Percentiles rank a stretch among this genome's conserved stretches.
Conservation (phyloP, 805 yeast species). For the Teunomyces funiuensis region DNA sequence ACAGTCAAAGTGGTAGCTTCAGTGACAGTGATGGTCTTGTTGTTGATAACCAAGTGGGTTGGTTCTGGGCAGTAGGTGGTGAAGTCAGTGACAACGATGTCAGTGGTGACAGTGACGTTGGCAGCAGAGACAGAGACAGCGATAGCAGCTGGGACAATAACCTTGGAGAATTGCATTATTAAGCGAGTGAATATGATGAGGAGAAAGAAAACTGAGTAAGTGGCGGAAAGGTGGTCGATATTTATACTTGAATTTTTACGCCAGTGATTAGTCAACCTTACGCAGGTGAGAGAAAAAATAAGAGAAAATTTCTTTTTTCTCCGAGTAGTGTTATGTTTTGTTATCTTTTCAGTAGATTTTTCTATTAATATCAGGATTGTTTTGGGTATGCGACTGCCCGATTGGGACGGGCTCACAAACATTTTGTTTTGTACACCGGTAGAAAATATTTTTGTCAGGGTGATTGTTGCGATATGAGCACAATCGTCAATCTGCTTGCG, state of each 20-base stretch:
- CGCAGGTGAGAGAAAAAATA: background rate
- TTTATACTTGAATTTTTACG: constrained; percentile 7
- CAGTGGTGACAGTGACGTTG: constrained; percentile 51
- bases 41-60: constrained; percentile 64
- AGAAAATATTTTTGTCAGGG: constrained; percentile 1
- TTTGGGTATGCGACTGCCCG: background rate
- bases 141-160: constrained; percentile 39
- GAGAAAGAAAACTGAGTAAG: background rate
- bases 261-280: background rate
- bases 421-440: background rate
- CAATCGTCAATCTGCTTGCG: background rate
- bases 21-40: constrained; percentile 71
- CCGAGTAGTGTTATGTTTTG: background rate
- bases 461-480: background rate
- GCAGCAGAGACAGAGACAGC: constrained; percentile 44
- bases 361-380: background rate
- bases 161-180: constrained; percentile 38
- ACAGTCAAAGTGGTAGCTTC: constrained; percentile 79
- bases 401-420: background rate
- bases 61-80: constrained; percentile 84
- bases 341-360: background rate
- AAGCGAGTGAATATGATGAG: constrained; percentile 2
- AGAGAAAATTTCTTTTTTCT: background rate
- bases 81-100: constrained; percentile 62
- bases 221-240: constrained; percentile 3